Evolutionary conservation across 208 protist genomes (phyloP), one percentile per base, ranked within the genome.

Genomic region (Acanthamoeba triangularis): DNA sequence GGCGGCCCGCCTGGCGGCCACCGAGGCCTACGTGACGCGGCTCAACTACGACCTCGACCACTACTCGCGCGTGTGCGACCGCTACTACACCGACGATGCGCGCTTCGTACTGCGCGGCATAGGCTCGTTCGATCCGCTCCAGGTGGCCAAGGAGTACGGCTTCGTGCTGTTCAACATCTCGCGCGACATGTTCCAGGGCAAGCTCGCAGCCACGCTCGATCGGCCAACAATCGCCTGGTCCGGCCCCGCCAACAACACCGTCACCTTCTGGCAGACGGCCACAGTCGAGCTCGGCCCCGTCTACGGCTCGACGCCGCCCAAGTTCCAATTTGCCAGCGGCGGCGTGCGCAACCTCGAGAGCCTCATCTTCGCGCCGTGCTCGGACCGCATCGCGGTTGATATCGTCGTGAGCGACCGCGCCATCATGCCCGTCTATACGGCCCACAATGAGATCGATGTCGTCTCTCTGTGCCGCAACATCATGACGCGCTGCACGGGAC

Each of bases 91-190:
- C 37, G 37, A 80, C 0, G 72, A 80, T 3, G 11, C 41, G 4
- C 35, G 18, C 30, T 49, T 80, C 37, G 30, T 80, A 6, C 41
- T 80, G 18, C 72, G 72, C 8, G 72, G 72, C 41, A 35, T 80
- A 8, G 72, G 72, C 18, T 80, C 33, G 5, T 80, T 49, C 41
- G 72, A 41, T 8, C 4, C 35, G 10, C 23, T 49, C 13, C 37
- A 80, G 41, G 72, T 80, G 35, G 72, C 37, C 30, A 80, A 41
- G 72, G 72, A 80, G 72, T 80, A 80, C 30, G 72, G 72, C 72
- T 80, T n/a, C 72, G 35, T 80, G 8, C 72, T 80, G 6, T 80
- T 80, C 72, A 41, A 80, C 35, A 80, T 52, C 59, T 65, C 20
- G 37, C 14, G 30, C 14, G 37, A 80, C 20, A 28, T 76, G 67